phyloP scores from a whole-genome alignment of 2,329 filamentous ascomycete genomes.

The Aspergillus thermomutatus region DNA sequence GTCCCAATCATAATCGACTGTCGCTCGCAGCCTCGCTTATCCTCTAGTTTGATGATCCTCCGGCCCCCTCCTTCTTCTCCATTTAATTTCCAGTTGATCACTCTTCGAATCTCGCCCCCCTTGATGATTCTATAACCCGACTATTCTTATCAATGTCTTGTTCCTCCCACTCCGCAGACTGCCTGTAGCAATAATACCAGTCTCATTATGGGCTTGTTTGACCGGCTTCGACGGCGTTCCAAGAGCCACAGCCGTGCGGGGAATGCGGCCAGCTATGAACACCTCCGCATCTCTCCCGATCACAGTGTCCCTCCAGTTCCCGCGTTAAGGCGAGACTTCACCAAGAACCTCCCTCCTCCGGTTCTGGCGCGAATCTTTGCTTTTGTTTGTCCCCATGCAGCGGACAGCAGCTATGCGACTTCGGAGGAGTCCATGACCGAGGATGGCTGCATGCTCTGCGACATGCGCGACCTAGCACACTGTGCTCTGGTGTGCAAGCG shows the following conservation, averaged over 20 bases:
- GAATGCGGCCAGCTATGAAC: conserved; percentile 19
- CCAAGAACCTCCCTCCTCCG: conserved; percentile 60
- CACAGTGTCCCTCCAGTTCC: conserved; percentile 19
- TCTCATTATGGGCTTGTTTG: conserved; percentile 30
- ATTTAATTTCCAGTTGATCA: background rate
- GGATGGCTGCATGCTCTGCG: conserved; percentile 88
- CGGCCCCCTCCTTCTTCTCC: background rate
- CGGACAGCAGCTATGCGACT: conserved; percentile 73
- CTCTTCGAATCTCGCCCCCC: background rate
- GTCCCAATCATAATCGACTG: background rate
- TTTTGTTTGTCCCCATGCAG: conserved; percentile 77
- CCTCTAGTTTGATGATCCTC: background rate
- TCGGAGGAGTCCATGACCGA: conserved; percentile 77
- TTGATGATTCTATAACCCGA: background rate
- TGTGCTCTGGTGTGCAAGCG: conserved; percentile 70
- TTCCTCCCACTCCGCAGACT: background rate
- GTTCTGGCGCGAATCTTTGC: conserved; percentile 75
- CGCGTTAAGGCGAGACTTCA: conserved; percentile 26
- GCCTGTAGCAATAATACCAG: background rate
- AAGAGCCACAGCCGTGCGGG: conserved; percentile 27
- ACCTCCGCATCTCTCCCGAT: conserved; percentile 12
- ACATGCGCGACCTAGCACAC: conserved; percentile 81
- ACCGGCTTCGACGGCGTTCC: conserved; percentile 27
- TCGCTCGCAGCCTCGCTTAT: background rate
- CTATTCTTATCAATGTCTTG: conserved; percentile 2